Evolutionary conservation across 78 protist genomes (phyloP).

Genomic region (Dictyostelium purpureum): DNA sequence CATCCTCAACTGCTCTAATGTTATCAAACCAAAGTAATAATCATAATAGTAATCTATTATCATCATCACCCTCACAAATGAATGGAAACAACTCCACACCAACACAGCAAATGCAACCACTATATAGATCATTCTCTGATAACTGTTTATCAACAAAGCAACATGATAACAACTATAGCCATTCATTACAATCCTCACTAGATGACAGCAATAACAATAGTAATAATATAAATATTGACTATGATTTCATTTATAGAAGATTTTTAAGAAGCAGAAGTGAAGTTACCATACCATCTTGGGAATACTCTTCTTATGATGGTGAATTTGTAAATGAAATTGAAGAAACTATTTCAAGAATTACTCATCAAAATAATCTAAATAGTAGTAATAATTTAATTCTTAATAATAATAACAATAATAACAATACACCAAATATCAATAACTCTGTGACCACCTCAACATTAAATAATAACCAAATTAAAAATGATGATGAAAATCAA

Average conservation of each 20-base stretch:
- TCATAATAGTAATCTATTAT: background rate
- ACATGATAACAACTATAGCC: background rate
- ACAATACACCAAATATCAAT: too few relatives aligned
- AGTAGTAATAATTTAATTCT: background rate
- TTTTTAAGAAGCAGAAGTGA: slow-evolving; percentile 21
- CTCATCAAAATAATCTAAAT: too few relatives aligned
- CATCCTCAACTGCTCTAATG: background rate
- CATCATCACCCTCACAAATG: background rate
- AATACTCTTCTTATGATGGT: background rate
- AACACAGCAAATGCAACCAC: background rate
- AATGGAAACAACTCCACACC: background rate
- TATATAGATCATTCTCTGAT: background rate
- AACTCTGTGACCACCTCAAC: background rate
- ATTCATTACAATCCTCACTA: too few relatives aligned
- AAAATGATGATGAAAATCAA: background rate
- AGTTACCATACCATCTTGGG: slow-evolving; percentile 40
- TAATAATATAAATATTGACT: background rate
- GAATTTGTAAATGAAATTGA: slow-evolving; percentile 5
- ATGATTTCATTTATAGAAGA: slow-evolving; percentile 1
- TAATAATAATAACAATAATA: background rate
- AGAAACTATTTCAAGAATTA: background rate
- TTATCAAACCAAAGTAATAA: background rate
- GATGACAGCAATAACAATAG: slow-evolving; percentile 14
- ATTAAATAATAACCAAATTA: background rate
- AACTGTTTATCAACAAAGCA: background rate